phyloP scores from a whole-genome alignment of 1,284 basidiomycete genomes.

The Psilocybe mexicana region DNA sequence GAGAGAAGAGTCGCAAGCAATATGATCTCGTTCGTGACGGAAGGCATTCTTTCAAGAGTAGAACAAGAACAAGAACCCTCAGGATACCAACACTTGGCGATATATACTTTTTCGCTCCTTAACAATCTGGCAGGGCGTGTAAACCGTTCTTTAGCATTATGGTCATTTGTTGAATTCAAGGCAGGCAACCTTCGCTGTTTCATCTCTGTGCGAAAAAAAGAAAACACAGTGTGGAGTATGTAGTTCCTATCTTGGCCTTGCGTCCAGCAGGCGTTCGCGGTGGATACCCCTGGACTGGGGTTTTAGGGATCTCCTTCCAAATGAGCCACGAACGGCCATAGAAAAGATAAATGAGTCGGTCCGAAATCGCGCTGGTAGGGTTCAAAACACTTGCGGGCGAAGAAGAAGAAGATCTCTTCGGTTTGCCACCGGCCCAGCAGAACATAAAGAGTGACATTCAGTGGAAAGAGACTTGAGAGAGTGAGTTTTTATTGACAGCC shows the following conservation, averaged over 20 bases:
- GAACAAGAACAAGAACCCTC: background rate
- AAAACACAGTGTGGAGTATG: background rate
- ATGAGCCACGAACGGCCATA: background rate
- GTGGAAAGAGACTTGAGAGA: too few species aligned
- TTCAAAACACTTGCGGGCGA: too few species aligned
- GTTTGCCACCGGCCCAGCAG: too few species aligned
- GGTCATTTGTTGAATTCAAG: background rate
- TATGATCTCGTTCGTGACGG: background rate
- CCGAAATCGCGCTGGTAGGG: background rate
- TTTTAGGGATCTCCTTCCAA: background rate
- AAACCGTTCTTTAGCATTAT: background rate
- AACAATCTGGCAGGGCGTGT: background rate
- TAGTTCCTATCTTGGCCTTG: background rate
- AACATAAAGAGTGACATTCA: too few species aligned
- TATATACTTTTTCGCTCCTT: background rate
- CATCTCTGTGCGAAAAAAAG: background rate
- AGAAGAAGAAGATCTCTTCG: too few species aligned
- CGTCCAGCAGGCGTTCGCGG: background rate
- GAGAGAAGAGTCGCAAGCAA: background rate
- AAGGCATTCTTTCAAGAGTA: background rate
- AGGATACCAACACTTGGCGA: background rate
- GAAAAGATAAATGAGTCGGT: background rate
- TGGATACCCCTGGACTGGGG: background rate
- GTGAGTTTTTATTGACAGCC: too few species aligned
- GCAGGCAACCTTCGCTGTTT: background rate